Conservation (phyloP, 2,329 filamentous ascomycete genomes). For the Botrytis fabae region DNA sequence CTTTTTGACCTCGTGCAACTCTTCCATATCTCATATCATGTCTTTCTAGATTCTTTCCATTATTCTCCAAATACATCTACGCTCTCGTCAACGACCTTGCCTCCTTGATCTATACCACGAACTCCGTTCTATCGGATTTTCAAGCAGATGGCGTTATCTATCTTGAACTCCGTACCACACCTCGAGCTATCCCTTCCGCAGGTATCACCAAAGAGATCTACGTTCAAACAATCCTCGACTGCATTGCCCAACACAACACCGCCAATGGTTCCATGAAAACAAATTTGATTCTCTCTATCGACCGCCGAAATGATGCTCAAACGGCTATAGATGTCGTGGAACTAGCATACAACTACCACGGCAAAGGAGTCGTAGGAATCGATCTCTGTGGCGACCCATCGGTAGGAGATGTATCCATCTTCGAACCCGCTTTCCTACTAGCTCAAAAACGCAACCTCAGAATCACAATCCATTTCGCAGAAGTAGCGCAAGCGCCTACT, state of each 20-base stretch:
- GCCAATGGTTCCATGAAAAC: conserved; percentile 51
- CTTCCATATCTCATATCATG: conserved; percentile 25
- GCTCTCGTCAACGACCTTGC: conserved; percentile 64
- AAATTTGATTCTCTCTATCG: conserved; percentile 71
- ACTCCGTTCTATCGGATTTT: conserved; percentile 66
- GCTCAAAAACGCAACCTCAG: conserved; percentile 58
- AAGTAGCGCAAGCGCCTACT: background rate
- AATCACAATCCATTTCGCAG: conserved; percentile 49
- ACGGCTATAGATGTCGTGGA: conserved; percentile 65
- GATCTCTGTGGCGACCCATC: conserved; percentile 79
- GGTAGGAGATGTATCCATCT: conserved; percentile 59
- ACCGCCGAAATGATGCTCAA: conserved; percentile 59
- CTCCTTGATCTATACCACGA: conserved; percentile 62
- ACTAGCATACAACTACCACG: conserved; percentile 59
- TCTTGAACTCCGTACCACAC: conserved; percentile 78
- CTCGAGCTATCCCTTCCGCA: conserved; percentile 58
- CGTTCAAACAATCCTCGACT: conserved; percentile 62
- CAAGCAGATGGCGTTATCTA: conserved; percentile 71
- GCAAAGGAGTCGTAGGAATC: conserved; percentile 66
- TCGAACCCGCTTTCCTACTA: conserved; percentile 57
- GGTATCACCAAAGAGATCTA: conserved; percentile 60
- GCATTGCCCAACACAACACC: conserved; percentile 54
- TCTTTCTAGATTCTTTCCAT: conserved; percentile 66
- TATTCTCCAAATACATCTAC: conserved; percentile 81
- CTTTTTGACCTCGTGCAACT: background rate